Base-by-base conservation (phyloP, 2,329 filamentous ascomycete species). In the Microsporum audouinii region DNA sequence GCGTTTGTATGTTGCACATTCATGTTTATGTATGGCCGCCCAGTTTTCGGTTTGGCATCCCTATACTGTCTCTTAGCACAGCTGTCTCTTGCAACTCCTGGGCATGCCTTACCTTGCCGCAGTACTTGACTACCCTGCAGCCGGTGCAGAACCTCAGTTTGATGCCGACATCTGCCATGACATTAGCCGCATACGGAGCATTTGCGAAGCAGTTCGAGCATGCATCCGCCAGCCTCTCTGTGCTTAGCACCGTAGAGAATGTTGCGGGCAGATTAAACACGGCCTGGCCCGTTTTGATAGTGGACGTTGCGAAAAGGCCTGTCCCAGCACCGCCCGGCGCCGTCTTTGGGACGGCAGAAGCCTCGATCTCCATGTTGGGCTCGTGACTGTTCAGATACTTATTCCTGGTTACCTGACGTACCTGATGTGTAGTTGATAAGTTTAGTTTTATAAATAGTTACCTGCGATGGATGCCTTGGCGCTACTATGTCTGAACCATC, bases 61-160 rank as follows among this genome's bases (percentile, higher is more conserved):
- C 81, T 85, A 62, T 51, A 58, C 5, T 36, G 34, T 14, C 61
- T 60, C n/a, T 51, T 62, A 33, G 17, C 64, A 59, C 64, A 57
- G 14, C 14, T 27, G 57, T 2, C 34, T 31, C 14, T 6, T 10
- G 31, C 12, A 36, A 39, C 49, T 53, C 49, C 33, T 58, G 49
- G 57, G 23, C 27, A 2, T 41, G 59, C 70, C 75, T 57, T 69
- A 84, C 82, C 76, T 79, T 82, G 65, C 79, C 77, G 69, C 84
- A 87, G 68, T 86, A 87, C 64, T 76, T 79, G 2, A 84, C 79
- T 36, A 79, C 73, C 61, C 78, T 79, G 67, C 84, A 87, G 5
- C 80, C 81, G 2, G 78, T 78, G 68, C 84, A 87, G 29, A 75
- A 76, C 61, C 79, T 80, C n/a, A 85, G 72, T 2, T 63, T 66